Percentiles rank a stretch among this genome's conserved stretches.
phyloP scores from a whole-genome alignment of 1,139 yeast species.

The Candida pseudocylindracea region DNA sequence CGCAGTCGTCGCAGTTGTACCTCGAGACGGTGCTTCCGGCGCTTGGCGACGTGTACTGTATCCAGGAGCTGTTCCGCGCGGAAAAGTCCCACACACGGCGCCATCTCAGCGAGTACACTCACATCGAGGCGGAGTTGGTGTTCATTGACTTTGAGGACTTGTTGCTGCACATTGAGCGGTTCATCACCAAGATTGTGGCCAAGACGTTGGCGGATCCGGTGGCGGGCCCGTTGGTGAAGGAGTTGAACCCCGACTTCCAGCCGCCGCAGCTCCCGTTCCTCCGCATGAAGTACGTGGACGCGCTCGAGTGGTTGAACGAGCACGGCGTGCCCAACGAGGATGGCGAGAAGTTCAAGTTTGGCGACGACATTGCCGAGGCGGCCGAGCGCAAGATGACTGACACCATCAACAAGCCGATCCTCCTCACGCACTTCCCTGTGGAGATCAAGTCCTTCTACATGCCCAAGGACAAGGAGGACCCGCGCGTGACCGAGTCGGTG shows the following conservation, averaged over 20 bases:
- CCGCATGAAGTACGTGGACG: conserved; percentile 81
- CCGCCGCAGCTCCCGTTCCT: conserved; percentile 73
- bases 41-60: conserved; percentile 89
- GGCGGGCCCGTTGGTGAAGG: conserved; percentile 74
- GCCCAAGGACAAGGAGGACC: conserved; percentile 81
- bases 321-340: conserved; percentile 88
- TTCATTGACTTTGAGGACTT: conserved; percentile 75
- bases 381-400: conserved; percentile 99
- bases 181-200: conserved; percentile 47
- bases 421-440: conserved; percentile 86
- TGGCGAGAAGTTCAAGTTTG: conserved; percentile 78
- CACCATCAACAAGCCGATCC: conserved; percentile 75
- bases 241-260: conserved; percentile 77
- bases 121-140: conserved; percentile 83
- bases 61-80: conserved; percentile 98
- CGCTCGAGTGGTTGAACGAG: conserved; percentile 91
- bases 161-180: conserved; percentile 62
- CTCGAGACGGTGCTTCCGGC: conserved; percentile 93
- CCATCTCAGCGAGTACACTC: conserved; percentile 93
- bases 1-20: conserved; percentile 94
- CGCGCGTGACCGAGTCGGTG: conserved; percentile 90
- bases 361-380: conserved; percentile 98
- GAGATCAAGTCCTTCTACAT: conserved; percentile 95
- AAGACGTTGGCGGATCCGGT: conserved; percentile 74
- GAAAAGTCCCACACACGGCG: conserved; percentile 98